phyloP scores from a whole-genome alignment of 495 filamentous ascomycete genomes.

The Penicillium cataractarum region DNA sequence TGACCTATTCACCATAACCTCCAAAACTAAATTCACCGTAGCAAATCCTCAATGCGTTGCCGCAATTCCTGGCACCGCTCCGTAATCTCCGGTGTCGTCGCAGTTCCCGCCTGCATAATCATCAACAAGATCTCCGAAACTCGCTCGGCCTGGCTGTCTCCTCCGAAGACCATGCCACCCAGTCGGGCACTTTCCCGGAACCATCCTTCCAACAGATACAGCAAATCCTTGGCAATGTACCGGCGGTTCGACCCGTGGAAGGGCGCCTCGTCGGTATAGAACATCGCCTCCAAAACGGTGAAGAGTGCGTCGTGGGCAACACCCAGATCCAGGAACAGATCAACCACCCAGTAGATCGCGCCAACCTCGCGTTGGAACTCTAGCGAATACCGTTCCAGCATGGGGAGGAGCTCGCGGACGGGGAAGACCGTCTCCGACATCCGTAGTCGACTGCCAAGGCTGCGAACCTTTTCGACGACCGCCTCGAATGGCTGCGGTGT shows the following conservation, averaged over 20 bases:
- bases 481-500: conserved; percentile 75
- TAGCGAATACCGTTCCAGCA: conserved; percentile 77
- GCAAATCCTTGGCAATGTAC: conserved; percentile 63
- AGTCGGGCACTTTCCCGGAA: conserved; percentile 60
- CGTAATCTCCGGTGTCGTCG: conserved; percentile 10
- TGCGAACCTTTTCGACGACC: conserved; percentile 71
- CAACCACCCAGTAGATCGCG: conserved; percentile 78
- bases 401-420: conserved; percentile 62
- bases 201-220: conserved; percentile 66
- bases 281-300: conserved; percentile 78
- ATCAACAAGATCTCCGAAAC: conserved; percentile 51
- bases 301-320: conserved; percentile 76
- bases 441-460: conserved; percentile 76
- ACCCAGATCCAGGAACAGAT: conserved; percentile 75
- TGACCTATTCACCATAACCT: not conserved
- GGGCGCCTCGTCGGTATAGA: conserved; percentile 80
- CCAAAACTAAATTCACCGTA: conserved; percentile 33
- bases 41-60: conserved; percentile 46
- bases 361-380: conserved; percentile 69
- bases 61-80: conserved; percentile 43
- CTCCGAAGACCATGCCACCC: conserved; percentile 56
- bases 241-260: conserved; percentile 69
- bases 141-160: conserved; percentile 51
- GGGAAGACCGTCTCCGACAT: conserved; percentile 82
- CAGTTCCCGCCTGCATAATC: conserved; percentile 34